Evolutionary conservation across 768 basidiomycete genomes (phyloP), one percentile per base, ranked within the genome.

Genomic region (Lentinula detonsa): DNA sequence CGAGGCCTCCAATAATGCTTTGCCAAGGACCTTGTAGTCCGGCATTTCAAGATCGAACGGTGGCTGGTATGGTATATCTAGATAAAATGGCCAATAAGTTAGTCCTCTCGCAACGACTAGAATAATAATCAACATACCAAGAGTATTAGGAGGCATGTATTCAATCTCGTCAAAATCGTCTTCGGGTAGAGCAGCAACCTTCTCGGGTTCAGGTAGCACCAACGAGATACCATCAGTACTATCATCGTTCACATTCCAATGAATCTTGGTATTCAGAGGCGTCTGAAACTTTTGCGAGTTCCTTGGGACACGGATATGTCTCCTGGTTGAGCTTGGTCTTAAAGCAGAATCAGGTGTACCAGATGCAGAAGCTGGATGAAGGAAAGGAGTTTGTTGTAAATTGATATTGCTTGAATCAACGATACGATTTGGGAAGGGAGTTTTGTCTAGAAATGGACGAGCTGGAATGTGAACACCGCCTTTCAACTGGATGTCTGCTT

Each of bases 201-300:
- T 33, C 59, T 71, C 65, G 3, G 65, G 65, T 45, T 74, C 75
- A 2, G 70, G 71, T 10, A 42, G 43, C 4, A 21, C 37, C 10
- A 60, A 53, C 15, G 53, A 40, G 7, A 62, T 40, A 34, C 69
- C 54, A 1, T 68, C 70, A 13, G 79, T 72, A 57, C 73, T 74
- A 0, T 69, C 68, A 28, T 90, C 88, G 65, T 83, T 85, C 37
- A 90, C 80, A 65, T 93, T 90, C 91, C 90, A 93, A 60, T 87
- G 83, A 63, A 85, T 78, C 2, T 73, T 15, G 18, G 54, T 75
- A 18, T 84, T 85, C 42, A 79, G 64, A 1, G 91, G 91, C 0
- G 91, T 93, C 67, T 87, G 79, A 64, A 88, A 87, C 79, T 79
- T 48, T 71, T 74, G 28, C 76, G 75, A 61, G 77, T 83, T 40